phyloP scores from a whole-genome alignment of 2,329 filamentous ascomycete species.

The Plenodomus tracheiphilus region DNA sequence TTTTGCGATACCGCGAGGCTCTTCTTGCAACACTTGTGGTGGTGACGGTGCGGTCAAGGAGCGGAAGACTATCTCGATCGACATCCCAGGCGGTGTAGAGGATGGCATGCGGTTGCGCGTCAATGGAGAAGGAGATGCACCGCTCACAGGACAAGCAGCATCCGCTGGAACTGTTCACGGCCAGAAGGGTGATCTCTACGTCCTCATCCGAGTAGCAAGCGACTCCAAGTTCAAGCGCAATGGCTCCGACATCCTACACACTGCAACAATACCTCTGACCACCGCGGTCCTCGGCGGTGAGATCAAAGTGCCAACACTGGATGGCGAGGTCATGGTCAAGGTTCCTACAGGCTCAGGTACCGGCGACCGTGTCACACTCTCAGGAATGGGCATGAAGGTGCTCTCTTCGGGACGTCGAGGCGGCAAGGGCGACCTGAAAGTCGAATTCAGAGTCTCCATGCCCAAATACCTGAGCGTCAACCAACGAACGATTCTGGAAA shows the following conservation, averaged over 20 bases:
- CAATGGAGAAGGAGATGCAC: constrained; percentile 83
- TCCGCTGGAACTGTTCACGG: constrained; percentile 62
- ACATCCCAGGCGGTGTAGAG: constrained; percentile 94
- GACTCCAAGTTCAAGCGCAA: constrained; percentile 87
- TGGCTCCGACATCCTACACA: constrained; percentile 91
- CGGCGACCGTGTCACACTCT: constrained; percentile 85
- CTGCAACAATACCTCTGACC: constrained; percentile 85
- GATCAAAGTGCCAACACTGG: constrained; percentile 84
- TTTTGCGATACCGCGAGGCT: constrained; percentile 72
- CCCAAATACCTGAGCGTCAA: constrained; percentile 91
- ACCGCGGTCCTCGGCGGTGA: constrained; percentile 92
- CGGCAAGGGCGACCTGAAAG: constrained; percentile 77
- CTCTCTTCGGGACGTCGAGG: constrained; percentile 62
- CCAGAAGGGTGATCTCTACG: constrained; percentile 86
- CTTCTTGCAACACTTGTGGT: constrained; percentile 76
- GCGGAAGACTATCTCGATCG: constrained; percentile 79
- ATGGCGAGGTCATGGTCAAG: constrained; percentile 87
- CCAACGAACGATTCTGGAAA: constrained; percentile 89
- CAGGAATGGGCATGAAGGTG: constrained; percentile 92
- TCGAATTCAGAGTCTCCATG: constrained; percentile 95
- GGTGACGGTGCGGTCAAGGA: constrained; percentile 86
- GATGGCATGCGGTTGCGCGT: constrained; percentile 93
- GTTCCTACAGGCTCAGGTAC: constrained; percentile 89
- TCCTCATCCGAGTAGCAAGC: constrained; percentile 84
- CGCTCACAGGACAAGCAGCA: constrained; percentile 71